Evolutionary conservation across 1,284 basidiomycete species (phyloP), one percentile per base, ranked within the genome.

Genomic region (Mycosarcoma maydis): DNA sequence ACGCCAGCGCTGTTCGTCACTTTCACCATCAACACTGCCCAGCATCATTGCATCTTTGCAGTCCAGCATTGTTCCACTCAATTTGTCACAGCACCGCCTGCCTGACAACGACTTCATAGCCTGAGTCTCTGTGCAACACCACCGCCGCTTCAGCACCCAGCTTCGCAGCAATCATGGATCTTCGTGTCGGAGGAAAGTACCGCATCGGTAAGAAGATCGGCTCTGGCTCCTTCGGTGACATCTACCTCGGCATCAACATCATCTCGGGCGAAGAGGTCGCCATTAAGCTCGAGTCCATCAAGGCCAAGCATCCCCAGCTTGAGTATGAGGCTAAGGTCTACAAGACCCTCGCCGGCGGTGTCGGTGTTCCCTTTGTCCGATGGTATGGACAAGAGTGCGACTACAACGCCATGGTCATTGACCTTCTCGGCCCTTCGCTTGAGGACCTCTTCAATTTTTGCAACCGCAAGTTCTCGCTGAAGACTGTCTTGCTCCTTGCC

Each of bases 371-470:
- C 5, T 98, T 98, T 74, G 95, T 98, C 19, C 71, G 94, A 78
- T 96, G 96, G 96, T 98, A 92, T 83, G 96, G 96, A 37, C 96
- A 94, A 68, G 95, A 98, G 84, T 98, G 94, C 83, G 94, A 98
- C 83, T 98, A 98, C 87, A 97, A 98, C 69, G 95, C 95, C 60
- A 98, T 98, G 95, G 96, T 99, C 58, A 86, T 99, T 75, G 96
- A 99, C 85, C 89, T 98, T 55, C 88, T 98, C 30, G 96, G 95
- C 2, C 94, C 96, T 26, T 95, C 92, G 42, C 89, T 98, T 46
- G 96, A 99, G 84, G 96, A 99, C 80, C 87, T 98, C 17, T 99
- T 98, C 90, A 98, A 98, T 86, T 98, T 98, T 81, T 98, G 96
- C 87, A 94, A 95, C 86, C 90, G 95, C 84, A 97, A 96, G 83